A percentile compares a stretch with the other conserved stretches of the same genome.
Evolutionary conservation across 2,329 filamentous ascomycete genomes (phyloP).

Genomic region (Colletotrichum lindemuthianum): DNA sequence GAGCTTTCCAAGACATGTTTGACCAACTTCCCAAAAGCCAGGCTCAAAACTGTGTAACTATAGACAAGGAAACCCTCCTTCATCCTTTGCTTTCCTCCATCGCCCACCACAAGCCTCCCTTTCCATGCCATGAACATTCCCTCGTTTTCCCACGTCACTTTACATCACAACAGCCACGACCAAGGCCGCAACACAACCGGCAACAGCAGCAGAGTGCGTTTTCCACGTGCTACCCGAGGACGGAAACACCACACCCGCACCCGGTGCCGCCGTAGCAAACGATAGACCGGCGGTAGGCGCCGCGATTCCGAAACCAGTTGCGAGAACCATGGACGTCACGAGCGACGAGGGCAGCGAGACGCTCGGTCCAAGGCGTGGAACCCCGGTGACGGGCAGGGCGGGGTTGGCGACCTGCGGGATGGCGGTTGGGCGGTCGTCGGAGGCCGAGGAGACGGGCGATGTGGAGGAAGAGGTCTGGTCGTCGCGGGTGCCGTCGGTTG

Average conservation of each 20-base stretch:
- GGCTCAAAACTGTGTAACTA: constrained; percentile 3
- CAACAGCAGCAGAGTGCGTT: not conserved
- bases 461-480: not conserved
- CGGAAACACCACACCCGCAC: not conserved
- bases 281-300: constrained; percentile 23
- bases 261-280: constrained; percentile 20
- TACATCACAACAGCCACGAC: constrained; percentile 5
- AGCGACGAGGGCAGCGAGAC: constrained; percentile 24
- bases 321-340: constrained; percentile 30
- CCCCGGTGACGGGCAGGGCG: not conserved
- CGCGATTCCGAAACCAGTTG: constrained; percentile 14
- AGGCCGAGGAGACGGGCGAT: not conserved
- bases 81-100: not conserved
- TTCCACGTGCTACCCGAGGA: constrained; percentile 10
- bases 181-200: constrained; percentile 3
- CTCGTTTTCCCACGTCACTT: not conserved
- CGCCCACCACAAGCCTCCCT: too few relatives aligned
- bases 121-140: constrained; percentile 2
- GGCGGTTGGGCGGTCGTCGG: constrained; percentile 1
- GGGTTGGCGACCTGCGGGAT: constrained; percentile 7
- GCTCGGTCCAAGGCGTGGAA: not conserved
- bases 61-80: constrained; percentile 2
- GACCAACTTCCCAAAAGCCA: not conserved
- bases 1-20: not conserved
- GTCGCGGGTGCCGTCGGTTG: not conserved